Percentiles rank a stretch among this genome's conserved stretches.
These are phyloP conservation scores for Populus hybrid DNA, from an alignment of 441 rosid genomes.

Conservation along the genomic window DNA sequence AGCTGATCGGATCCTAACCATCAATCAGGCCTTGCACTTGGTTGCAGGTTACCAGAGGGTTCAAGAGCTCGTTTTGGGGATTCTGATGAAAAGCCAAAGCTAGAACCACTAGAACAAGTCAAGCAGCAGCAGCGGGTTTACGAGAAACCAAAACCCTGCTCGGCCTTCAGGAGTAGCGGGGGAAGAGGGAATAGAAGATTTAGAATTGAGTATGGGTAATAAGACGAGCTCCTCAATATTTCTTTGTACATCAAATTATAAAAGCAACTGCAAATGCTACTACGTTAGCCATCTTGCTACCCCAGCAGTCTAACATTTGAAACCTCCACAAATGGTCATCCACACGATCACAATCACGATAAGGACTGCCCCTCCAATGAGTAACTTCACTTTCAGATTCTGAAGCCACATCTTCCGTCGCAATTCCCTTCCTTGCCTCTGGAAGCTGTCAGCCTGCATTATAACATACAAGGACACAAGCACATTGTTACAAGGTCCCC, in stretches of 20 bases:
- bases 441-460: slow-evolving; percentile 86
- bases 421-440: slow-evolving; percentile 91
- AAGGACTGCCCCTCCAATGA: slow-evolving; percentile 67
- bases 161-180: too few species aligned
- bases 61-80: too few species aligned
- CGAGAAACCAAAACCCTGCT: too few species aligned
- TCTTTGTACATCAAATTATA: slow-evolving; percentile 7
- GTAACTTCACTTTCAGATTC: slow-evolving; percentile 78
- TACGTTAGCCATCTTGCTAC: not conserved
- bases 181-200: too few species aligned
- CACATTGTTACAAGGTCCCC: not conserved
- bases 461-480: not conserved
- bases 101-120: too few species aligned
- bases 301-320: slow-evolving; percentile 42
- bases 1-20: too few species aligned
- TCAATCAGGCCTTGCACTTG: too few species aligned
- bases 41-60: too few species aligned
- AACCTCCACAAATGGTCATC: slow-evolving; percentile 73
- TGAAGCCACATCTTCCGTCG: slow-evolving; percentile 97
- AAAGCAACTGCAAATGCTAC: not conserved
- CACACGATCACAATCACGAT: slow-evolving; percentile 57
- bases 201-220: too few species aligned
- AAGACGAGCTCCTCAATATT: not conserved
- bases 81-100: too few species aligned
- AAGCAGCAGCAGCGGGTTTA: too few species aligned